These are phyloP conservation scores for Aspergillus fumigatus DNA, from an alignment of 2,329 filamentous ascomycete species.

Conservation along the genomic window DNA sequence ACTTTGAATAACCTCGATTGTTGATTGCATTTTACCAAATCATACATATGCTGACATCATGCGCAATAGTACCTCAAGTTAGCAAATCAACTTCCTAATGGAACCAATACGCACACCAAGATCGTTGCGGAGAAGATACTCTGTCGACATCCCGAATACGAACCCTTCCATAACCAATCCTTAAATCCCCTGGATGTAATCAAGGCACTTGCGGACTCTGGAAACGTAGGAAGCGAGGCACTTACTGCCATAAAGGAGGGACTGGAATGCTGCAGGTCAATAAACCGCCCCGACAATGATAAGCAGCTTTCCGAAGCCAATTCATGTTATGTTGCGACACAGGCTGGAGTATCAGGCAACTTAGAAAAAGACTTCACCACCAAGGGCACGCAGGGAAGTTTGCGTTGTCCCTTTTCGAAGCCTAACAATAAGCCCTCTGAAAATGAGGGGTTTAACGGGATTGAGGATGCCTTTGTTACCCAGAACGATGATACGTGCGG, in stretches of 20 bases:
- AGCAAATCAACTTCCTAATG: slow-evolving; percentile 26
- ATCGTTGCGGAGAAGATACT: slow-evolving; percentile 27
- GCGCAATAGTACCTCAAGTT: slow-evolving; percentile 32
- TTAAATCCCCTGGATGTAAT: slow-evolving; percentile 59
- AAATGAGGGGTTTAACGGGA: slow-evolving; percentile 33
- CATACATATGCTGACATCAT: slow-evolving; percentile 24
- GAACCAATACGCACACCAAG: slow-evolving; percentile 28
- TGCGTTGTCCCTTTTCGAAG: slow-evolving; percentile 75
- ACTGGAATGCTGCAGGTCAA: slow-evolving; percentile 37
- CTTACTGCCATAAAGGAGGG: slow-evolving; percentile 35
- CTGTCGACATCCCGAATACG: slow-evolving; percentile 27
- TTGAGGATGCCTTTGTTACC: slow-evolving; percentile 36
- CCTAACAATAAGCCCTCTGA: slow-evolving; percentile 39
- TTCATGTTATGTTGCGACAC: slow-evolving; percentile 37
- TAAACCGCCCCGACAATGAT: slow-evolving; percentile 28
- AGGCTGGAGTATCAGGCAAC: slow-evolving; percentile 59
- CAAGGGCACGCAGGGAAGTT: slow-evolving; percentile 69
- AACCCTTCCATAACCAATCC: slow-evolving; percentile 53
- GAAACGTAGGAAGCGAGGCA: slow-evolving; percentile 59
- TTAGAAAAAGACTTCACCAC: slow-evolving; percentile 91
- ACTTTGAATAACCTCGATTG: slow-evolving; percentile 21
- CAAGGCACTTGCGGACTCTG: slow-evolving; percentile 53
- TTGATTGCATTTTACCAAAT: slow-evolving; percentile 12
- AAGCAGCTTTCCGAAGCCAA: slow-evolving; percentile 29
- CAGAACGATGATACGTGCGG: slow-evolving; percentile 40